Conservation (phyloP, 2,329 filamentous ascomycete genomes). For the Aspergillus sp. region DNA sequence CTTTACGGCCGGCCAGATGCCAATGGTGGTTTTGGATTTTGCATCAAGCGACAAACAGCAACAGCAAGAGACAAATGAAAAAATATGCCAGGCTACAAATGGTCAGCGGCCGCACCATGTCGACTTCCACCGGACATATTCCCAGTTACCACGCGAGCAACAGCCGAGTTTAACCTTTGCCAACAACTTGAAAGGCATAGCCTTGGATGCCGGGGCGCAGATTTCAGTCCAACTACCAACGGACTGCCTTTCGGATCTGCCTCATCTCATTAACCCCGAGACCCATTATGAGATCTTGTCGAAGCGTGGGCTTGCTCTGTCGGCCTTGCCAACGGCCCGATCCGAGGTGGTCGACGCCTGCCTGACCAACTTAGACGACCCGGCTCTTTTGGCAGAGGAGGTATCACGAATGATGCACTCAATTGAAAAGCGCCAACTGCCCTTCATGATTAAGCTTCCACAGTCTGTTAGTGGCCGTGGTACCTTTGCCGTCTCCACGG, state of each 20-base stretch:
- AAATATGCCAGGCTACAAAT: too few species aligned
- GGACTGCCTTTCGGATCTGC: background rate
- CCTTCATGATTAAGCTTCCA: background rate
- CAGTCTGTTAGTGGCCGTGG: background rate
- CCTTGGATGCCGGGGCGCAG: background rate
- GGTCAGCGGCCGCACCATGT: too few species aligned
- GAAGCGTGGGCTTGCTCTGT: background rate
- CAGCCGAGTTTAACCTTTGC: background rate
- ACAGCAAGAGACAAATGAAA: too few species aligned
- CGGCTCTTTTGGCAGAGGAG: too few species aligned
- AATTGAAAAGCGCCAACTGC: background rate
- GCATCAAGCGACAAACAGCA: too few species aligned
- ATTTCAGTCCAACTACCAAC: background rate
- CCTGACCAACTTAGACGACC: background rate
- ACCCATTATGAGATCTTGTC: constrained; percentile 3
- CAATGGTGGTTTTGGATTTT: too few species aligned
- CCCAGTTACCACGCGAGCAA: background rate
- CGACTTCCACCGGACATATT: too few species aligned
- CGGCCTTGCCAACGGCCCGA: background rate
- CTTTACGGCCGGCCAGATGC: too few species aligned
- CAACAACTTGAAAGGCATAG: background rate
- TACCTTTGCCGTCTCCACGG: background rate
- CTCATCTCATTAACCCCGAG: background rate
- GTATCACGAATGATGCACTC: background rate
- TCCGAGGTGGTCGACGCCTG: background rate